phyloP scores from a whole-genome alignment of 805 yeast genomes.

The Candida nanaspora region DNA sequence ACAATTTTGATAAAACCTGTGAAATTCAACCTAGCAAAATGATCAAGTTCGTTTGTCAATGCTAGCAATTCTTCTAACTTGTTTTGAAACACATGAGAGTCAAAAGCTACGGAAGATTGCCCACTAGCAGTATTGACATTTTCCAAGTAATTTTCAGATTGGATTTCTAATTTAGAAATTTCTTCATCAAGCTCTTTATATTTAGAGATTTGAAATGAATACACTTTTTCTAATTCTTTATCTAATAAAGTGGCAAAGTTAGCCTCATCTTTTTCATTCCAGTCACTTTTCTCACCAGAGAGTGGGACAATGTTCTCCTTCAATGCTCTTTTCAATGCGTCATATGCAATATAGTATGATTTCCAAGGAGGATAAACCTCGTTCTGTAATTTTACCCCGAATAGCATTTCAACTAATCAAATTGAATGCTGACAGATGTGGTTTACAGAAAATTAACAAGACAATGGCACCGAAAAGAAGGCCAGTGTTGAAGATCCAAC shows the following conservation, averaged over 20 bases:
- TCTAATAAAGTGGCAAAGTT: slow-evolving; percentile 62
- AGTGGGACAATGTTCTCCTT: slow-evolving; percentile 54
- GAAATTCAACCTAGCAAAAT: slow-evolving; percentile 84
- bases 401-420: slow-evolving; percentile 51
- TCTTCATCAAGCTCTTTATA: slow-evolving; percentile 62
- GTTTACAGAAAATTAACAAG: no score
- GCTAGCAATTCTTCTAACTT: slow-evolving; percentile 68
- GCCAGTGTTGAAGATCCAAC: no score
- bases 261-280: slow-evolving; percentile 71
- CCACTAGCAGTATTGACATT: slow-evolving; percentile 15
- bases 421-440: no score
- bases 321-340: slow-evolving; percentile 53
- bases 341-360: slow-evolving; percentile 61
- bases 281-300: slow-evolving; percentile 23
- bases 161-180: slow-evolving; percentile 56
- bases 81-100: slow-evolving; percentile 54
- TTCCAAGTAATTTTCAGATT: slow-evolving; percentile 36
- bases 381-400: slow-evolving; percentile 73
- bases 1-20: slow-evolving; percentile 94
- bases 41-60: slow-evolving; percentile 79
- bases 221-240: slow-evolving; percentile 68
- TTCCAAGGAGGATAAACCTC: slow-evolving; percentile 90
- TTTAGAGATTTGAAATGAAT: slow-evolving; percentile 59
- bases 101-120: slow-evolving; percentile 28
- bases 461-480: no score